phyloP scores from a whole-genome alignment of 148 eudicot genomes.

The Beta vulgaris region DNA sequence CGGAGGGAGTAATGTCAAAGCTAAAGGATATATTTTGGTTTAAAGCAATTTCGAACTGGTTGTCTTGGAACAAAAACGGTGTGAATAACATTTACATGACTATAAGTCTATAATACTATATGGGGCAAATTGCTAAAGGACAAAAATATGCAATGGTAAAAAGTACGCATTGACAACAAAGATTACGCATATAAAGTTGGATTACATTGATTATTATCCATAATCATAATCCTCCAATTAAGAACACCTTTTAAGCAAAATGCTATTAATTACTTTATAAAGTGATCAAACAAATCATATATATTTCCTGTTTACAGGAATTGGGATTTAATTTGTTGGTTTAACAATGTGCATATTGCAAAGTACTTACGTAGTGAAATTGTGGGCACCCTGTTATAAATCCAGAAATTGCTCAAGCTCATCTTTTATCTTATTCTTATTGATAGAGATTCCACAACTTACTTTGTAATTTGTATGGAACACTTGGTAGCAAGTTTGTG shows the following conservation, averaged over 20 bases:
- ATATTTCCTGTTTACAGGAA: not conserved
- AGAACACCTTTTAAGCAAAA: too few relatives aligned
- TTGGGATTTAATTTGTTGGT: not conserved
- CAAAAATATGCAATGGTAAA: slow-evolving; percentile 16
- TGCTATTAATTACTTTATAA: too few relatives aligned
- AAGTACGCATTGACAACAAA: not conserved
- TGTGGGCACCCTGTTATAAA: slow-evolving; percentile 5
- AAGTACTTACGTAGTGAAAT: not conserved
- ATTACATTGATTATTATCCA: slow-evolving; percentile 6
- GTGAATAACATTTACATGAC: too few relatives aligned
- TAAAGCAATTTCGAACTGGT: too few relatives aligned
- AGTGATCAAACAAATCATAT: too few relatives aligned
- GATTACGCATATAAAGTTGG: not conserved
- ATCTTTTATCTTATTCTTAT: not conserved
- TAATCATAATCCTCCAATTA: not conserved
- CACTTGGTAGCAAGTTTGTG: not conserved
- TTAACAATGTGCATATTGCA: slow-evolving; percentile 8
- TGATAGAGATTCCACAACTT: not conserved
- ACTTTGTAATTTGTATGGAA: not conserved
- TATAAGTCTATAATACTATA: too few relatives aligned
- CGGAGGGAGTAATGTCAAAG: too few relatives aligned
- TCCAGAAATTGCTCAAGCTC: not conserved
- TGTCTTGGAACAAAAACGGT: too few relatives aligned
- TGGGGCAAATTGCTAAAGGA: too few relatives aligned
- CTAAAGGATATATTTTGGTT: not conserved